These are phyloP conservation scores for Paecilomyces formosus DNA, from an alignment of 2,329 filamentous ascomycete genomes.

Conservation along the genomic window DNA sequence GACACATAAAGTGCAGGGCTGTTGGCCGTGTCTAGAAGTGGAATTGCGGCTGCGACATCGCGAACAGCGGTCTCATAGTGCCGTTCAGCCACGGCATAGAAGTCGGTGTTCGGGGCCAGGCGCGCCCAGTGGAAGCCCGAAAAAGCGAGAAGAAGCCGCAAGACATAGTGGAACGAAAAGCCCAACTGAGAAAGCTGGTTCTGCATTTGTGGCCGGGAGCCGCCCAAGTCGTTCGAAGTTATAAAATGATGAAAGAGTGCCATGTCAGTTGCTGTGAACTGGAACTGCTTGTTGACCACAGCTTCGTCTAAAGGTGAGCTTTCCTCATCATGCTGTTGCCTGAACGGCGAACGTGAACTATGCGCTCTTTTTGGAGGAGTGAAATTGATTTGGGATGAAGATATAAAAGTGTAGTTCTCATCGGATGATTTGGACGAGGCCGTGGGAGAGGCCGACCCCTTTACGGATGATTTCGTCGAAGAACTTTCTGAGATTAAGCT, in stretches of 20 bases:
- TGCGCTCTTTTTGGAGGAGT: slow-evolving; percentile 3
- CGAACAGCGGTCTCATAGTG: slow-evolving; percentile 6
- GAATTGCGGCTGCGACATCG: slow-evolving; percentile 2
- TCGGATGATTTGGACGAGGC: not conserved
- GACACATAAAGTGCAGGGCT: slow-evolving; percentile 4
- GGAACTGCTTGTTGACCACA: slow-evolving; percentile 5
- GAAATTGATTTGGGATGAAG: slow-evolving; percentile 5
- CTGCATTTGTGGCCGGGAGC: not conserved
- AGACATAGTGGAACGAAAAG: slow-evolving; percentile 6
- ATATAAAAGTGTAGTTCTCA: slow-evolving; percentile 2
- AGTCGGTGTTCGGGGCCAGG: not conserved
- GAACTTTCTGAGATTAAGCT: not conserved
- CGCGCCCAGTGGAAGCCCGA: slow-evolving; percentile 8
- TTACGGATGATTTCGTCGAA: not conserved
- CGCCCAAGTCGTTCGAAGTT: slow-evolving; percentile 5
- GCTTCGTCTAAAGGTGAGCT: not conserved
- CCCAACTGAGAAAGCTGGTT: slow-evolving; percentile 5
- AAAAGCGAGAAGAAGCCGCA: slow-evolving; percentile 8
- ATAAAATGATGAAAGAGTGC: slow-evolving; percentile 9
- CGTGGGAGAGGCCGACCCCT: not conserved
- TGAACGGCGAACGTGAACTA: not conserved
- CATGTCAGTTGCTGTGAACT: slow-evolving; percentile 9
- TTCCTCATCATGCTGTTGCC: not conserved
- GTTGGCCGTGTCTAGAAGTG: slow-evolving; percentile 1
- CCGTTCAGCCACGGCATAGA: slow-evolving; percentile 4